These are phyloP conservation scores for Phoenix roebelenii DNA, from an alignment of 176 grass and related monocot genomes.

Conservation along the genomic window DNA sequence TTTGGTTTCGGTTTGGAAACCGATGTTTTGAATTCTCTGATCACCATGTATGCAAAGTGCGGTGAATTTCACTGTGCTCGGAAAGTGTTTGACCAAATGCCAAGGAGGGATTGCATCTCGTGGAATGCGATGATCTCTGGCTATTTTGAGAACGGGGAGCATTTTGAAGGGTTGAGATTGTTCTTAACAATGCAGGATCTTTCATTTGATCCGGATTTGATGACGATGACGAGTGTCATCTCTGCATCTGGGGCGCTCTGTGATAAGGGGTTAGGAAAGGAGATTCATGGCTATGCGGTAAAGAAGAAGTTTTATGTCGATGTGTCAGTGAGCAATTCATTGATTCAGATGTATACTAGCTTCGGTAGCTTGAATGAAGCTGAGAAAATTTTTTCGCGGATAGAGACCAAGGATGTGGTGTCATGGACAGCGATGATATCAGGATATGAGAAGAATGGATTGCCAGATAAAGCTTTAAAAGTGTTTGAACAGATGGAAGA, in stretches of 20 bases:
- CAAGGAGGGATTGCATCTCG: conserved; percentile 51
- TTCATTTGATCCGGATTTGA: conserved; percentile 57
- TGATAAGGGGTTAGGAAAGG: conserved; percentile 41
- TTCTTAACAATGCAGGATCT: conserved; percentile 61
- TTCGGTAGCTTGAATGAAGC: conserved; percentile 48
- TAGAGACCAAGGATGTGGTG: conserved; percentile 48
- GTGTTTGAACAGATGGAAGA: conserved; percentile 65
- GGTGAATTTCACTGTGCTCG: conserved; percentile 36
- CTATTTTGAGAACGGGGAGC: conserved; percentile 62
- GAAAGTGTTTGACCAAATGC: conserved; percentile 71
- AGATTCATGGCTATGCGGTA: conserved; percentile 66
- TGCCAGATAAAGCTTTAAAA: conserved; percentile 65
- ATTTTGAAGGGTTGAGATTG: conserved; percentile 37
- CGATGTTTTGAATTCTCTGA: conserved; percentile 54
- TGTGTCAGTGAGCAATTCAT: conserved; percentile 52
- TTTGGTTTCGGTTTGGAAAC: conserved; percentile 50
- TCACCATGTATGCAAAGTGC: conserved; percentile 89
- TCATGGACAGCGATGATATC: conserved; percentile 98
- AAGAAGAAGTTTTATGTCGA: conserved; percentile 57
- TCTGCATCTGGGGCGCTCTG: conserved; percentile 43
- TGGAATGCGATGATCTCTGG: conserved; percentile 92
- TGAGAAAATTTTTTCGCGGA: conserved; percentile 54
- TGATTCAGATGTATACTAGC: conserved; percentile 81
- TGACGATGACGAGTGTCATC: conserved; percentile 72
- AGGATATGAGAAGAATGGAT: conserved; percentile 73